A percentile compares a stretch with the other conserved stretches of the same genome.
Evolutionary conservation across 1,284 basidiomycete genomes (phyloP).

Genomic region (Sporisorium graminicola): DNA sequence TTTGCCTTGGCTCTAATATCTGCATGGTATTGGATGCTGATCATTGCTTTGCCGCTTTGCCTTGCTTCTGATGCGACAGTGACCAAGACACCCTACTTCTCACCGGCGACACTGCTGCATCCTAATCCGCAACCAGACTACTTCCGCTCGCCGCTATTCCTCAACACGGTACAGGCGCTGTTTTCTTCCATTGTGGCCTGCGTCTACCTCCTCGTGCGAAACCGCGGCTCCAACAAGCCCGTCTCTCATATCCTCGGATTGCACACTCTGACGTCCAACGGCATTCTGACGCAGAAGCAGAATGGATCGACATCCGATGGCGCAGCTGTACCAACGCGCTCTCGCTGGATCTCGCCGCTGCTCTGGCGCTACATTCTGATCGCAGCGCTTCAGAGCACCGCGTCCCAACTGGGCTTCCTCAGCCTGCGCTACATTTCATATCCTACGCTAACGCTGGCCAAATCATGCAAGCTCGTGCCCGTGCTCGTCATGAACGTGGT

Average conservation of each 20-base stretch:
- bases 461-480: constrained; percentile 97
- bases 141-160: constrained; percentile 87
- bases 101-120: constrained; percentile 47
- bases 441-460: constrained; percentile 97
- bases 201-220: constrained; percentile 80
- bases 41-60: neutral
- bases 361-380: constrained; percentile 64
- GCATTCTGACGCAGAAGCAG: constrained; percentile 9
- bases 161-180: constrained; percentile 87
- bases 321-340: neutral
- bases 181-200: constrained; percentile 84
- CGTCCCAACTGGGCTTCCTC: constrained; percentile 94
- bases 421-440: constrained; percentile 95
- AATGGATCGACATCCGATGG: constrained; percentile 11
- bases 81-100: constrained; percentile 63
- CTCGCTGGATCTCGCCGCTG: constrained; percentile 74
- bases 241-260: constrained; percentile 55
- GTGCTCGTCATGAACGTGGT: constrained; percentile 93
- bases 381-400: constrained; percentile 85
- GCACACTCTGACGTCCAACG: constrained; percentile 53
- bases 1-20: neutral
- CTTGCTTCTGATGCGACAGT: constrained; percentile 29
- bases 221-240: constrained; percentile 56
- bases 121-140: constrained; percentile 55
- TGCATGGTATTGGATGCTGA: neutral